A percentile compares a stretch with the other conserved stretches of the same genome.
phyloP scores from a whole-genome alignment of 169 alveolate genomes.

The Toxoplasma gondii region DNA sequence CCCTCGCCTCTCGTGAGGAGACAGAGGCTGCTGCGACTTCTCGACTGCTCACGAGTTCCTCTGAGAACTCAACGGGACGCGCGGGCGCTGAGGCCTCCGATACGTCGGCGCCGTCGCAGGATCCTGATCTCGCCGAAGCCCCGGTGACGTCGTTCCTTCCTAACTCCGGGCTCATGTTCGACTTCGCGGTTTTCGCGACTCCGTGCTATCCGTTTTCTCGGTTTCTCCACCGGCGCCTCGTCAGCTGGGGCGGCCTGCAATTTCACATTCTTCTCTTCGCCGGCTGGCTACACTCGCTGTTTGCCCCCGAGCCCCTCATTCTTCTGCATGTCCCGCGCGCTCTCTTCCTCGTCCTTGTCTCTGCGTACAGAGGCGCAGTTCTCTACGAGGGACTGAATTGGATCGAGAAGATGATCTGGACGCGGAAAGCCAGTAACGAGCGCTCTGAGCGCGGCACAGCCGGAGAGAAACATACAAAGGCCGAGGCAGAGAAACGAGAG shows the following conservation, averaged over 20 bases:
- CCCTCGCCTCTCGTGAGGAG: not conserved
- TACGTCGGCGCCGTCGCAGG: not conserved
- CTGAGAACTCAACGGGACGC: no score
- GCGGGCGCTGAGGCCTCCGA: not conserved
- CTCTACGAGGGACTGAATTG: slow-evolving; percentile 25
- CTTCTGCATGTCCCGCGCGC: slow-evolving; percentile 49
- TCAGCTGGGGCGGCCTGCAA: slow-evolving; percentile 48
- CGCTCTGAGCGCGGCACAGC: not conserved
- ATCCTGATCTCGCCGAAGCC: not conserved
- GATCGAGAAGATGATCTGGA: not conserved
- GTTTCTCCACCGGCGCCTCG: slow-evolving; percentile 40
- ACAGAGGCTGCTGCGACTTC: not conserved
- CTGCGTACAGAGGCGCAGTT: slow-evolving; percentile 1
- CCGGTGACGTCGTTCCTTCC: slow-evolving; percentile 12
- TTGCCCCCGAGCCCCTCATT: slow-evolving; percentile 35
- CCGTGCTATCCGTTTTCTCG: slow-evolving; percentile 47
- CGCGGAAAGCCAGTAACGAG: not conserved
- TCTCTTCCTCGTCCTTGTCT: not conserved
- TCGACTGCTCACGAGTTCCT: no score
- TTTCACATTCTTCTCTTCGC: slow-evolving; percentile 29
- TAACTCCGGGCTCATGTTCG: not conserved
- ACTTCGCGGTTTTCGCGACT: slow-evolving; percentile 11
- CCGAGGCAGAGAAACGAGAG: not conserved
- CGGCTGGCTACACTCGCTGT: slow-evolving; percentile 33
- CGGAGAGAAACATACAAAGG: no score